These are phyloP conservation scores for Phaeotremella skinneri DNA, from an alignment of 768 basidiomycete species.

Conservation along the genomic window DNA sequence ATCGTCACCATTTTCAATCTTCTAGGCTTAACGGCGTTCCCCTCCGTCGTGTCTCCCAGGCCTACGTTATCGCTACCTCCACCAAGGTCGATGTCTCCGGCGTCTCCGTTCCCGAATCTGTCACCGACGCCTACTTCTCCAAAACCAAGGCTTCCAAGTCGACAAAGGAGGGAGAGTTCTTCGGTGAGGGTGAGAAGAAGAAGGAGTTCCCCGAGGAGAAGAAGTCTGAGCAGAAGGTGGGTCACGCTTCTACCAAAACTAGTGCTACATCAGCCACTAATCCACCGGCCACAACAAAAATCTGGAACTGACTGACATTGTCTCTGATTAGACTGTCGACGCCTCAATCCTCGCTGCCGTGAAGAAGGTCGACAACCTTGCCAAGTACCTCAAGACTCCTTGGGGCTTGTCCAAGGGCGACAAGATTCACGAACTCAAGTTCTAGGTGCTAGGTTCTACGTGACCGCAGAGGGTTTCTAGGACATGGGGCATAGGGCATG, in stretches of 20 bases:
- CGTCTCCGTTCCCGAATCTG: slow-evolving; percentile 68
- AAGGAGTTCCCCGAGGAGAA: slow-evolving; percentile 80
- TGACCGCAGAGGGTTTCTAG: background rate
- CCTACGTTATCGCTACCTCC: slow-evolving; percentile 97
- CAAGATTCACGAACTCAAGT: slow-evolving; percentile 89
- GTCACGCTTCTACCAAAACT: too few relatives aligned
- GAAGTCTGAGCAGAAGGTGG: slow-evolving; percentile 82
- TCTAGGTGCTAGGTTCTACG: slow-evolving; percentile 56
- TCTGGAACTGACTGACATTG: background rate
- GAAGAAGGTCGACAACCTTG: slow-evolving; percentile 85
- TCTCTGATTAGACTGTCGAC: slow-evolving; percentile 45
- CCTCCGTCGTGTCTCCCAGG: slow-evolving; percentile 94
- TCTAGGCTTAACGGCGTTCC: slow-evolving; percentile 85
- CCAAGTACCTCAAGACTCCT: slow-evolving; percentile 86
- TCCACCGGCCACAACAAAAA: too few relatives aligned
- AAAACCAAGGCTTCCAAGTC: slow-evolving; percentile 69
- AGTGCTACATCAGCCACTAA: too few relatives aligned
- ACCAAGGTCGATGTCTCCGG: slow-evolving; percentile 80
- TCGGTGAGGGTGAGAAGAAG: slow-evolving; percentile 86
- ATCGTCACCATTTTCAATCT: slow-evolving; percentile 7
- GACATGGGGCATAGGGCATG: slow-evolving; percentile 3
- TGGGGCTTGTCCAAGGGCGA: slow-evolving; percentile 97
- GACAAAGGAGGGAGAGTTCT: slow-evolving; percentile 96
- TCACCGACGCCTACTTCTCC: slow-evolving; percentile 91
- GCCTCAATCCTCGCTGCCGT: slow-evolving; percentile 70